Conservation (phyloP, 768 basidiomycete species). For the Mycena albidolilacea region DNA sequence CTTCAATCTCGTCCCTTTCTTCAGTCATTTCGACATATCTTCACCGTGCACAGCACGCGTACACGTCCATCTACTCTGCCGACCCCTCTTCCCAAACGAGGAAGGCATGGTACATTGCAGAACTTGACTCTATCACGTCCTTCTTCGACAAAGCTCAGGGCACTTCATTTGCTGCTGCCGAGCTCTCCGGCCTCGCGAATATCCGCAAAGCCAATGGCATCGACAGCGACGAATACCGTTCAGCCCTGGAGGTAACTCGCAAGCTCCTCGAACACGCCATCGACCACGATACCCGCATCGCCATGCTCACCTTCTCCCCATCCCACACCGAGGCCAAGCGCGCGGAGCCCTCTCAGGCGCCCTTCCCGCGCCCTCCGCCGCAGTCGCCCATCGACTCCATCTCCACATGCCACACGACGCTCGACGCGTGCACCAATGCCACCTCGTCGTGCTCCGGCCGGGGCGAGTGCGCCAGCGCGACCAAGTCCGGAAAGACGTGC, state of each 20-base stretch:
- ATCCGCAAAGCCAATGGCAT: slow-evolving; percentile 64
- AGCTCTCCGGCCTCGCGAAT: slow-evolving; percentile 65
- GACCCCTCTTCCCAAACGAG: slow-evolving; percentile 53
- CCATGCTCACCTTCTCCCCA: slow-evolving; percentile 65
- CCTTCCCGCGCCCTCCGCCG: slow-evolving; percentile 61
- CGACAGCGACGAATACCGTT: slow-evolving; percentile 68
- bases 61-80: slow-evolving; percentile 66
- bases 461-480: slow-evolving; percentile 75
- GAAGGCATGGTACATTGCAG: slow-evolving; percentile 48
- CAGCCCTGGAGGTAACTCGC: slow-evolving; percentile 62
- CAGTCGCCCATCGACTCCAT: slow-evolving; percentile 71
- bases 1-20: slow-evolving; percentile 58
- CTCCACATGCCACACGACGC: slow-evolving; percentile 73
- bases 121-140: slow-evolving; percentile 60
- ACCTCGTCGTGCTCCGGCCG: slow-evolving; percentile 80
- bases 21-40: slow-evolving; percentile 72
- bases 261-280: slow-evolving; percentile 62
- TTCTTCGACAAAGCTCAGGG: slow-evolving; percentile 68
- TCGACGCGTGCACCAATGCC: slow-evolving; percentile 69
- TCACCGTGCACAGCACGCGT: slow-evolving; percentile 70
- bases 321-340: slow-evolving; percentile 53
- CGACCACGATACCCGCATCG: slow-evolving; percentile 59
- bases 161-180: slow-evolving; percentile 74
- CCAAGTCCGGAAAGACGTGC: slow-evolving; percentile 71
- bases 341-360: slow-evolving; percentile 61